Evolutionary conservation across 1,284 basidiomycete genomes (phyloP), one percentile per base, ranked within the genome.

Genomic region (Cryptococcus neoformans): DNA sequence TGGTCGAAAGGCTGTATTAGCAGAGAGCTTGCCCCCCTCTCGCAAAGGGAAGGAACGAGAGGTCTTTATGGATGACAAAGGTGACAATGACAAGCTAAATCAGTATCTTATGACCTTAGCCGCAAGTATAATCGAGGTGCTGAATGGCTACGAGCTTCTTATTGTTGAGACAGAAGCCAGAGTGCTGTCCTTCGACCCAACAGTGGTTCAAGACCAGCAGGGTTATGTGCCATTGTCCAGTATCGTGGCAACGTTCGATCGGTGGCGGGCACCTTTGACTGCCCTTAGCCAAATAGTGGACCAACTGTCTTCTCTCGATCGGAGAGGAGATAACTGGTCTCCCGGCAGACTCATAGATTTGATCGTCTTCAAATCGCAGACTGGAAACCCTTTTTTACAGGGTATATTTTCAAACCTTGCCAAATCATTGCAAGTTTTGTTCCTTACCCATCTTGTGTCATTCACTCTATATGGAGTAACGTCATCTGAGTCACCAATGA

Each of bases 261-360:
- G 83, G 69, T 93, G 91, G 91, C 87, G 90, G 65, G 86, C 87
- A 8, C 90, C 89, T 14, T 79, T 93, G 49, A 82, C 83, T 16
- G 83, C 87, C 2, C 81, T 93, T 16, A 80, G 82, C 44, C 77
- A 82, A 6, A 77, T 93, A 38, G 78, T 89, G 50, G 79, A 84
- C 10, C 81, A 84, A 44, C 74, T 92, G 34, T 49, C 56, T 4
- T 38, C 11, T 35, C 6, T 46, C 6, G 17, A 39, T 7, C 37
- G 53, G 3, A 8, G 4, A n/a, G 46, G 41, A 21, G 38, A 28
- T 5, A 28, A 81, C 16, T 88, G 85, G 86, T 81, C 80, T 51
- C 86, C 90, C 1, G 90, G 90, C 0, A 83, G 83, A 1, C 79
- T 92, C 36, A 88, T 92, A 59, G 87, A 92, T 66, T 80, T 89